Evolutionary conservation across 2,329 filamentous ascomycete species (phyloP).

Genomic region (Beauveria asiatica): DNA sequence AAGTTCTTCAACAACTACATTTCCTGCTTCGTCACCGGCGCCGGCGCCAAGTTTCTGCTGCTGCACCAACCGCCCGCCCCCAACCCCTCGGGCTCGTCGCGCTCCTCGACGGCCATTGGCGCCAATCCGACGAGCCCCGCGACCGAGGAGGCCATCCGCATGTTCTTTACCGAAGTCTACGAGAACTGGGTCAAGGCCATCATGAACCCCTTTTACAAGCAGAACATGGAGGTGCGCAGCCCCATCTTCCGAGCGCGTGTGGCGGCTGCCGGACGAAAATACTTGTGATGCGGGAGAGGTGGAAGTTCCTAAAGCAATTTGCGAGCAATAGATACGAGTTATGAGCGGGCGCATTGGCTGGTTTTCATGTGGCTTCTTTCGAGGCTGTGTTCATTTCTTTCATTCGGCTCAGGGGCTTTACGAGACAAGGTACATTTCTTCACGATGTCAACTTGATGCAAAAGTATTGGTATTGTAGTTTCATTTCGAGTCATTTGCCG

Average conservation of each 20-base stretch:
- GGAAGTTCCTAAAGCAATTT: no score
- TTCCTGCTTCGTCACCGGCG: conserved; percentile 87
- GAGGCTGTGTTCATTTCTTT: not conserved
- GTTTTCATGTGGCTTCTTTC: not conserved
- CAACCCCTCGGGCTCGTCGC: conserved; percentile 33
- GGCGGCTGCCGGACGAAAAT: conserved; percentile 84
- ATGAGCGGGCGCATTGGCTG: not conserved
- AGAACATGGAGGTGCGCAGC: conserved; percentile 78
- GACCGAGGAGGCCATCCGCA: conserved; percentile 90
- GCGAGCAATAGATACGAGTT: no score
- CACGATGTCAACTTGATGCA: not conserved
- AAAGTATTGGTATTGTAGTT: conserved; percentile 6
- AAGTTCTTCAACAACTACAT: conserved; percentile 95
- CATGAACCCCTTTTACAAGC: conserved; percentile 92
- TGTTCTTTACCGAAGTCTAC: conserved; percentile 93
- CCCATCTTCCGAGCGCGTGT: conserved; percentile 78
- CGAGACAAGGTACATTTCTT: not conserved
- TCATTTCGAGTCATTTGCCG: conserved; percentile 23
- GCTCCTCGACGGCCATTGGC: conserved; percentile 62
- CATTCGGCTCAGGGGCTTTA: not conserved
- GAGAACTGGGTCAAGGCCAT: conserved; percentile 94
- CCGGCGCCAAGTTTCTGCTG: conserved; percentile 88
- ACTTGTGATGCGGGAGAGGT: conserved; percentile 46
- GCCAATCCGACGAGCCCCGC: conserved; percentile 81
- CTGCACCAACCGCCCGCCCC: conserved; percentile 66